Evolutionary conservation across 257 asterid genomes (phyloP).

Genomic region (Salvia rosmarinus): DNA sequence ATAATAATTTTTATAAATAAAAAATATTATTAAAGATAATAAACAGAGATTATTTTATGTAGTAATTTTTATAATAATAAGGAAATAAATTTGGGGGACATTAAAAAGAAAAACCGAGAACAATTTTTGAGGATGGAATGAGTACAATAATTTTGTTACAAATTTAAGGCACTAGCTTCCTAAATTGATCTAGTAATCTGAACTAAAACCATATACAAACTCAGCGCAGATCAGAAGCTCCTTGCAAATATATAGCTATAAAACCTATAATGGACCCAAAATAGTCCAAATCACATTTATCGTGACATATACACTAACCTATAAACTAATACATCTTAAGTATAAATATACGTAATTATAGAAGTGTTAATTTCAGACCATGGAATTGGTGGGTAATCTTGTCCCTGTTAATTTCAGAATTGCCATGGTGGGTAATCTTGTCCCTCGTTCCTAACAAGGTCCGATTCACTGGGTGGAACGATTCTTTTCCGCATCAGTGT

Average conservation of each 20-base stretch:
- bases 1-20: too few relatives aligned
- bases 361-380: constrained; percentile 28
- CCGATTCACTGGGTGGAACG: constrained; percentile 54
- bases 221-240: background rate
- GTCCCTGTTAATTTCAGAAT: constrained; percentile 23
- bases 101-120: too few relatives aligned
- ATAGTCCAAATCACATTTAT: background rate
- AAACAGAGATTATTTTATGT: too few relatives aligned
- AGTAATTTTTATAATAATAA: too few relatives aligned
- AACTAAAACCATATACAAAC: background rate
- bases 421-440: constrained; percentile 42
- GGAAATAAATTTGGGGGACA: too few relatives aligned
- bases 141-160: too few relatives aligned
- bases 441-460: constrained; percentile 39
- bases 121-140: too few relatives aligned
- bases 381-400: constrained; percentile 40
- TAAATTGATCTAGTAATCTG: too few relatives aligned
- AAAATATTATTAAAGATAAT: too few relatives aligned
- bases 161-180: too few relatives aligned
- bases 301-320: background rate
- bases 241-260: background rate
- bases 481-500: constrained; percentile 71
- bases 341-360: background rate
- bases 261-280: background rate
- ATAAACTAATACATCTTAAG: background rate